A percentile compares a stretch with the other conserved stretches of the same genome.
These are phyloP conservation scores for Sporothrix protearum DNA, from an alignment of 2,329 filamentous ascomycete genomes.

Conservation along the genomic window DNA sequence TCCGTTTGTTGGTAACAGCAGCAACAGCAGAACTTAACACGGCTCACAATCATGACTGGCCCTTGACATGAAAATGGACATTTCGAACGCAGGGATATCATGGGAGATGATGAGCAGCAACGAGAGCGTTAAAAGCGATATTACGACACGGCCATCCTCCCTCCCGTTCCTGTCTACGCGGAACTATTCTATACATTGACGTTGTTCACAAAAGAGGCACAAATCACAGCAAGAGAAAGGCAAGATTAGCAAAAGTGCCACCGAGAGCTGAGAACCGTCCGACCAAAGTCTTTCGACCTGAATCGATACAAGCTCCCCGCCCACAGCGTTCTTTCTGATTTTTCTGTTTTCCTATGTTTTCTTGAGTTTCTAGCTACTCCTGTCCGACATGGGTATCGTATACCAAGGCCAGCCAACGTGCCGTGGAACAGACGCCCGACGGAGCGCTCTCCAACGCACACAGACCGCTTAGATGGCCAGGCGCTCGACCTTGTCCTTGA, in stretches of 20 bases:
- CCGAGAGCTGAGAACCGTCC: background rate
- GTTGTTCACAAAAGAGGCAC: background rate
- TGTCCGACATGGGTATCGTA: background rate
- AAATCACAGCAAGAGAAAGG: background rate
- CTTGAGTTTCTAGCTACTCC: background rate
- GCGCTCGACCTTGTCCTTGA: slow-evolving; percentile 95
- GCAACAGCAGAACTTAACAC: no score
- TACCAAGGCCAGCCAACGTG: background rate
- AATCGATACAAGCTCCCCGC: background rate
- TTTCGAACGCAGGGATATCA: background rate
- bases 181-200: background rate
- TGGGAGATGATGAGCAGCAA: slow-evolving; percentile 4
- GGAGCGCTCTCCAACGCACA: background rate
- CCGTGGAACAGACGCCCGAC: background rate
- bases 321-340: background rate
- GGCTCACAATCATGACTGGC: no score
- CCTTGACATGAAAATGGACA: no score
- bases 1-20: no score
- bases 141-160: background rate
- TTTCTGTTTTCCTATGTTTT: background rate
- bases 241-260: slow-evolving; percentile 3
- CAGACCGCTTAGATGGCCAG: slow-evolving; percentile 71
- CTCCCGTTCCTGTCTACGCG: background rate
- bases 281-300: background rate
- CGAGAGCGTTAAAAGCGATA: background rate